Base-by-base conservation (phyloP, 345 rosid species). In the Turnera subulata region DNA sequence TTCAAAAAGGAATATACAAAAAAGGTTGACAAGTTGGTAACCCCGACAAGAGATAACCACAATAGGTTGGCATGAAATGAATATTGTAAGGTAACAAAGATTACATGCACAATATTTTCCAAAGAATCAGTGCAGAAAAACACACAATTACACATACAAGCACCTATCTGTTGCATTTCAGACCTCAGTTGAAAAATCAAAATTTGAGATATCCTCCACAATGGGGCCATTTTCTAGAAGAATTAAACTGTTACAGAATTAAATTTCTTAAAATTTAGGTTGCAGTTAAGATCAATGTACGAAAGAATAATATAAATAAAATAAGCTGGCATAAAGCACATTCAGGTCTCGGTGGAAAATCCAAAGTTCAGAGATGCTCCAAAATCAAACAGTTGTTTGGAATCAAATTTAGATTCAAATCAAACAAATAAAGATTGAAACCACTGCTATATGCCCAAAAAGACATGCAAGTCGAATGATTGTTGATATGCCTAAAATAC, bases 311-410 rank as follows among this genome's bases (percentile, higher is more conserved):
- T 33, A 53, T 33, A 50, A 51, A 67, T 25, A 47, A 37, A 19
- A 44, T 35, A 55, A 65, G 25, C 44, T 51, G 21, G 8, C 11
- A n/a, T 14, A 63, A 45, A 59, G 52, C 47, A 71, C 56, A 8
- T 46, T 21, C 46, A 46, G 52, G 55, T 58, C 37, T 56, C 21
- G 21, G 50, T 23, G 40, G 11, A 0, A 1, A 7, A 37, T 7
- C 13, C 13, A 9, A 7, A 7, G 40, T 37, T 37, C 40, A 59
- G n/a, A 59, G 21, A 26, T 52, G 1, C 10, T 18, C 6, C 2
- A 50, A 33, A 7, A 3, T 10, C 26, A 21, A 50, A 12, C 9
- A 19, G 29, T 49, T 15, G n/a, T n/a, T n/a, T n/a, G n/a, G n/a
- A n/a, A n/a, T n/a, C n/a, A n/a, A n/a, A n/a, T n/a, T n/a, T n/a